Evolutionary conservation across 2,329 filamentous ascomycete genomes (phyloP).

Genomic region (Venturia pyrina): DNA sequence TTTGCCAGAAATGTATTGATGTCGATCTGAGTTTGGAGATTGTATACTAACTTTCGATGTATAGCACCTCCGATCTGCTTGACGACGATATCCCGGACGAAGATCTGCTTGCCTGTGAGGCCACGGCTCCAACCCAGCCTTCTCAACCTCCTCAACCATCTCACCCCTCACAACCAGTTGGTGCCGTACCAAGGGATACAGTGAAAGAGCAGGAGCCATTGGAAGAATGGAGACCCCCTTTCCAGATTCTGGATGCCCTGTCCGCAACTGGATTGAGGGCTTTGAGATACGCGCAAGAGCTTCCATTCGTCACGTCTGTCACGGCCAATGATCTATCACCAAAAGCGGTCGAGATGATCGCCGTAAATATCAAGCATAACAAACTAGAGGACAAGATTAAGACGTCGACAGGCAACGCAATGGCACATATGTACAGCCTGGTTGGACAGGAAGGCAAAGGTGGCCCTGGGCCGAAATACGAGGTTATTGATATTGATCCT

Average conservation of each 20-base stretch:
- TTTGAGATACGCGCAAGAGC: conserved; percentile 80
- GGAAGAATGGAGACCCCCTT: conserved; percentile 31
- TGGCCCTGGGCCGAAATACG: conserved; percentile 48
- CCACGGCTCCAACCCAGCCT: background rate
- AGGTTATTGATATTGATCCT: conserved; percentile 93
- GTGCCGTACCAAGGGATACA: conserved; percentile 19
- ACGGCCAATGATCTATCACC: conserved; percentile 84
- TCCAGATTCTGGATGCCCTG: conserved; percentile 87
- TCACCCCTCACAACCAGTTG: background rate
- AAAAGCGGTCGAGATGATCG: conserved; percentile 69
- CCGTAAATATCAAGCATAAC: conserved; percentile 78
- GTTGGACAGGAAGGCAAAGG: conserved; percentile 39
- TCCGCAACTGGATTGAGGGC: conserved; percentile 90
- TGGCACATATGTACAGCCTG: conserved; percentile 79
- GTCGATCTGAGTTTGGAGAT: background rate
- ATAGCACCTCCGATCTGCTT: background rate
- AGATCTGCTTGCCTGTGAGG: conserved; percentile 11
- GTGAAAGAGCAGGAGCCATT: conserved; percentile 4
- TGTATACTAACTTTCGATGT: background rate
- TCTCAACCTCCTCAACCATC: background rate
- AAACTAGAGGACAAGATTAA: conserved; percentile 59
- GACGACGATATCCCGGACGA: conserved; percentile 10
- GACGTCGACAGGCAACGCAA: conserved; percentile 70
- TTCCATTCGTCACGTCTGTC: conserved; percentile 71
- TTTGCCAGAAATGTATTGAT: background rate